phyloP scores from a whole-genome alignment of 257 asterid species.

The Mitragyna speciosa region DNA sequence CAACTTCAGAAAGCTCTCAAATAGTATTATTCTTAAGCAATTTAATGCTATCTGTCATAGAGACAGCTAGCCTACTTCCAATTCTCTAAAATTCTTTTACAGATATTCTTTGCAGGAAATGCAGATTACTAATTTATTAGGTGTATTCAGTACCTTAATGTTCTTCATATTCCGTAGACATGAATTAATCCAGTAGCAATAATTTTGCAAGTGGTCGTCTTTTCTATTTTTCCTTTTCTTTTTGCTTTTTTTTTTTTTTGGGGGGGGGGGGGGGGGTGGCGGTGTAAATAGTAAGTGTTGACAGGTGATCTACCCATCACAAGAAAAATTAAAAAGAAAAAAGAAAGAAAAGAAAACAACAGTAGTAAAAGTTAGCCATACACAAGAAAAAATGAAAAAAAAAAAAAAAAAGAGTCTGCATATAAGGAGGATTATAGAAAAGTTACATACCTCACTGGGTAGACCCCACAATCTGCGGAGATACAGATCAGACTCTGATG shows the following conservation, averaged over 20 bases:
- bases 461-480: slow-evolving; percentile 78
- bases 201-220: not conserved
- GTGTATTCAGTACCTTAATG: not conserved
- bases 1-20: not conserved
- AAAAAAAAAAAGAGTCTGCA: slow-evolving; percentile 7
- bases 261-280: not conserved
- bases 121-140: not conserved
- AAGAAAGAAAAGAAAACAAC: not conserved
- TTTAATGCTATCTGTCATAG: not conserved
- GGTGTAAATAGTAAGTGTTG: not conserved
- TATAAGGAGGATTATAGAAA: slow-evolving; percentile 9
- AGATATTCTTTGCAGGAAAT: not conserved
- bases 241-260: not conserved
- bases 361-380: not conserved
- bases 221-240: too few relatives aligned
- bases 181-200: not conserved
- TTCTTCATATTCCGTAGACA: not conserved
- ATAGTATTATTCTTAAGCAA: not conserved
- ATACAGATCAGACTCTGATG: slow-evolving; percentile 64
- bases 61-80: not conserved
- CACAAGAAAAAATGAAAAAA: slow-evolving; percentile 8
- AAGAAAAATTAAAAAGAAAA: not conserved
- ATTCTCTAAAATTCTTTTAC: not conserved
- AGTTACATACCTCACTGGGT: slow-evolving; percentile 68
- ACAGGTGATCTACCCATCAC: not conserved